Conservation (phyloP, 768 basidiomycete genomes). For the Tubosaeta sp. region DNA sequence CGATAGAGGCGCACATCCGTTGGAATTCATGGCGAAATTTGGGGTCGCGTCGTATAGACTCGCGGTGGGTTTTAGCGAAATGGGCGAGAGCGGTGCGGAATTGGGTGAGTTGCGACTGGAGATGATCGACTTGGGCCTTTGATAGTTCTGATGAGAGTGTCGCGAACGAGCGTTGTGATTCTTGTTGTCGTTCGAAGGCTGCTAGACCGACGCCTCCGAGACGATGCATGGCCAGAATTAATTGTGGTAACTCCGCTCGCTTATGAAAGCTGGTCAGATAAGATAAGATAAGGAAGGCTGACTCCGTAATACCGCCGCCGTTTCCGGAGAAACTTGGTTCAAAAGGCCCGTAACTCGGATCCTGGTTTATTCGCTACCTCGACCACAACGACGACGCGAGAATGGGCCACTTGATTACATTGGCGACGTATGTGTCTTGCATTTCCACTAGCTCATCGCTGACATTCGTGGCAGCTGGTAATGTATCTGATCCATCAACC, state of each 20-base stretch:
- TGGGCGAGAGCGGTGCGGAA: slow-evolving; percentile 76
- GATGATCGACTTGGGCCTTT: slow-evolving; percentile 66
- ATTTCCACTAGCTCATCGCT: neutral
- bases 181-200: slow-evolving; percentile 84
- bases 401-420: slow-evolving; percentile 84
- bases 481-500: neutral
- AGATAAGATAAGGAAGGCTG: neutral
- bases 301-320: neutral
- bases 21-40: slow-evolving; percentile 89
- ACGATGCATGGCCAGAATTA: slow-evolving; percentile 51
- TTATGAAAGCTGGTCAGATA: neutral
- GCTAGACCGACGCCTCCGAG: slow-evolving; percentile 82
- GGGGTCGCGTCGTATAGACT: slow-evolving; percentile 79
- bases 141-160: slow-evolving; percentile 78
- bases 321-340: neutral
- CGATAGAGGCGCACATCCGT: slow-evolving; percentile 92
- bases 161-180: slow-evolving; percentile 76
- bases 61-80: slow-evolving; percentile 82
- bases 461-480: slow-evolving; percentile 23
- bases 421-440: slow-evolving; percentile 67
- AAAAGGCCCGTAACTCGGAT: neutral
- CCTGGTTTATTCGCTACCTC: slow-evolving; percentile 1
- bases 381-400: neutral
- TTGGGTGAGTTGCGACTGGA: slow-evolving; percentile 76
- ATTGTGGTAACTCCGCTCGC: neutral